These are phyloP conservation scores for Fraxinus paxiana DNA, from an alignment of 305 asterid genomes.

Conservation along the genomic window DNA sequence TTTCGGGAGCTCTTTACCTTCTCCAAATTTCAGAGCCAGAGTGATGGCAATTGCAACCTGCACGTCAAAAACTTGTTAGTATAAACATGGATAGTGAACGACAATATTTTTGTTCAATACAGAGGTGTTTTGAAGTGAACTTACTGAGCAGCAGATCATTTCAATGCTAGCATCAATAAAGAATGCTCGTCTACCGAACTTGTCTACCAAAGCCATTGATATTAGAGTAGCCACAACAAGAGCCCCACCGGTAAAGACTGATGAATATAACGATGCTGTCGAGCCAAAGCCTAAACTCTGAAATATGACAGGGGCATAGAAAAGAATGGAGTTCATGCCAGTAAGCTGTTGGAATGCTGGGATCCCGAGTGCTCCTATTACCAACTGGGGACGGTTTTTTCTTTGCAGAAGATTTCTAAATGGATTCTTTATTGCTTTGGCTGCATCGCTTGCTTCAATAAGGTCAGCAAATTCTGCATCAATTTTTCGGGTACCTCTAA, in stretches of 20 bases:
- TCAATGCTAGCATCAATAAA: constrained; percentile 71
- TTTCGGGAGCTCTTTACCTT: constrained; percentile 46
- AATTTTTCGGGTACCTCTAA: constrained; percentile 62
- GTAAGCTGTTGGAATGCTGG: constrained; percentile 91
- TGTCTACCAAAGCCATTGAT: constrained; percentile 70
- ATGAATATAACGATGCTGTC: constrained; percentile 47
- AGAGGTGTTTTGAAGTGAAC: background rate
- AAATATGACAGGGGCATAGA: constrained; percentile 72
- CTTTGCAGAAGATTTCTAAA: constrained; percentile 52
- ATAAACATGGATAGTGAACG: background rate
- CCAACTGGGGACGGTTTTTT: constrained; percentile 63
- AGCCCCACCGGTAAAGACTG: constrained; percentile 55
- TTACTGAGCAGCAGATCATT: constrained; percentile 56
- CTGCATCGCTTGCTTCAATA: constrained; percentile 61
- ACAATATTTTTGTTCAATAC: background rate
- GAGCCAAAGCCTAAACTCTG: constrained; percentile 74
- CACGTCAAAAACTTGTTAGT: background rate
- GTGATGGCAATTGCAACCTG: constrained; percentile 66
- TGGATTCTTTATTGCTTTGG: constrained; percentile 64
- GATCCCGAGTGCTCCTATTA: constrained; percentile 59
- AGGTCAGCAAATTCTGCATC: constrained; percentile 72
- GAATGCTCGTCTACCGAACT: constrained; percentile 61
- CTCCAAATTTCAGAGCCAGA: constrained; percentile 57
- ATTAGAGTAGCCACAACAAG: constrained; percentile 61
- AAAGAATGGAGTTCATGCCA: constrained; percentile 71